phyloP scores from a whole-genome alignment of 1,284 basidiomycete genomes.

The Cutaneotrichosporon cavernicola region DNA sequence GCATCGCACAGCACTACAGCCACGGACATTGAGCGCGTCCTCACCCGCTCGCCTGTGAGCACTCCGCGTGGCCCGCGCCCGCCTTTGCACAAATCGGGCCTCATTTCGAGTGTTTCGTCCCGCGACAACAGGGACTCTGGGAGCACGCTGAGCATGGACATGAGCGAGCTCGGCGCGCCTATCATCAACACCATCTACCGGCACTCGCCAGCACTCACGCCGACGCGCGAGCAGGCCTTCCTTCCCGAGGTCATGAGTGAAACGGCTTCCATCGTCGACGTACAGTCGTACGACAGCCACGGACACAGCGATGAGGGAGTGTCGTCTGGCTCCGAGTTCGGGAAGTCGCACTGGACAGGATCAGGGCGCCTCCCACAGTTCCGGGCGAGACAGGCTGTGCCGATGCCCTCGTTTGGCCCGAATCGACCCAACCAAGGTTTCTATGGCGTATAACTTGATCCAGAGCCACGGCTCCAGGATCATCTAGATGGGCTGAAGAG shows the following conservation, averaged over 20 bases:
- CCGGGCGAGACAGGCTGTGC: background rate
- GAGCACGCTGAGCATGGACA: slow-evolving; percentile 1
- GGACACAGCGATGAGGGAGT: background rate
- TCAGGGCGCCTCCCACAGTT: slow-evolving; percentile 11
- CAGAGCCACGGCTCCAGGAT: background rate
- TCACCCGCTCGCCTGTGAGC: slow-evolving; percentile 15
- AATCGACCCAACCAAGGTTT: background rate
- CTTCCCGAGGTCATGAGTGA: slow-evolving; percentile 7
- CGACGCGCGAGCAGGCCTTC: background rate
- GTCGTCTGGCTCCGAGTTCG: slow-evolving; percentile 14
- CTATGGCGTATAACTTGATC: background rate
- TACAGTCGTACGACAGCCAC: slow-evolving; percentile 1
- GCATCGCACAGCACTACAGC: slow-evolving; percentile 30
- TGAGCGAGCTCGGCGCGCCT: background rate
- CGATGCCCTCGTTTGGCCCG: slow-evolving; percentile 6
- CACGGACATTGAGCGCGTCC: slow-evolving; percentile 33
- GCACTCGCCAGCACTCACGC: slow-evolving; percentile 3
- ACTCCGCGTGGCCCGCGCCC: slow-evolving; percentile 15
- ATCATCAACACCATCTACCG: background rate
- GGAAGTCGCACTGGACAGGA: slow-evolving; percentile 13
- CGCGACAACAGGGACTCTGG: background rate
- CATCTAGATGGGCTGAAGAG: background rate
- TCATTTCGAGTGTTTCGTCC: background rate
- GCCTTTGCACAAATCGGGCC: background rate
- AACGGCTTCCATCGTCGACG: slow-evolving; percentile 2